A percentile compares a stretch with the other conserved stretches of the same genome.
Conservation (phyloP, 2,329 filamentous ascomycete species). For the Bipolaris zeicola region DNA sequence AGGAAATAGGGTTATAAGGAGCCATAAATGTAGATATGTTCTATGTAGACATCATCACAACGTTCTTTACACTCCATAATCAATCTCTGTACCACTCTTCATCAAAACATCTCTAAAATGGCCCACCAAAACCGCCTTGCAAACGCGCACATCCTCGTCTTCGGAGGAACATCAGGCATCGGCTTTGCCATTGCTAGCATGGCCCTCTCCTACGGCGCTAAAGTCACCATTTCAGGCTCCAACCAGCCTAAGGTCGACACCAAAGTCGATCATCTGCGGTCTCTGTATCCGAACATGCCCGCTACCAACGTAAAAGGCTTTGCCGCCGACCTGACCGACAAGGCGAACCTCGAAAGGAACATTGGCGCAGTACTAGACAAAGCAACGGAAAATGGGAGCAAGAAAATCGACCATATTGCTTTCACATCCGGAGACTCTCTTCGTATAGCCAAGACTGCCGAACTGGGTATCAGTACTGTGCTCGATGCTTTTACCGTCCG, state of each 20-base stretch:
- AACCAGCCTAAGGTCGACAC: constrained; percentile 56
- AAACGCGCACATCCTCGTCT: constrained; percentile 60
- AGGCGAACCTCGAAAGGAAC: constrained; percentile 34
- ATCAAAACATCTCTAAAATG: constrained; percentile 20
- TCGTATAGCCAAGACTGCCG: constrained; percentile 26
- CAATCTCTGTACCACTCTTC: neutral
- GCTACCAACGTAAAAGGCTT: constrained; percentile 29
- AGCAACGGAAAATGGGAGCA: constrained; percentile 29
- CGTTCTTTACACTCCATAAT: neutral
- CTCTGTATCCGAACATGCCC: constrained; percentile 45
- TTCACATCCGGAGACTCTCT: constrained; percentile 39
- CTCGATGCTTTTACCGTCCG: constrained; percentile 40
- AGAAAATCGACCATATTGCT: constrained; percentile 43
- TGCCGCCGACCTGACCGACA: constrained; percentile 36
- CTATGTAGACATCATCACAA: neutral
- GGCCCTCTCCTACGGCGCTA: constrained; percentile 60
- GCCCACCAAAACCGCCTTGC: constrained; percentile 55
- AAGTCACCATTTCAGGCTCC: constrained; percentile 65
- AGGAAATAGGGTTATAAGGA: neutral
- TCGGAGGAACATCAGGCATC: constrained; percentile 70
- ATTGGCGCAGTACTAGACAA: constrained; percentile 36
- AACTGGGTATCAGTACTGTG: constrained; percentile 33
- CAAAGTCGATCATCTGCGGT: constrained; percentile 55
- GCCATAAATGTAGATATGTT: neutral
- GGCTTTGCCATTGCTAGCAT: constrained; percentile 66